Evolutionary conservation across 768 basidiomycete genomes (phyloP), one percentile per base, ranked within the genome.

Genomic region (Mycena haematopus): DNA sequence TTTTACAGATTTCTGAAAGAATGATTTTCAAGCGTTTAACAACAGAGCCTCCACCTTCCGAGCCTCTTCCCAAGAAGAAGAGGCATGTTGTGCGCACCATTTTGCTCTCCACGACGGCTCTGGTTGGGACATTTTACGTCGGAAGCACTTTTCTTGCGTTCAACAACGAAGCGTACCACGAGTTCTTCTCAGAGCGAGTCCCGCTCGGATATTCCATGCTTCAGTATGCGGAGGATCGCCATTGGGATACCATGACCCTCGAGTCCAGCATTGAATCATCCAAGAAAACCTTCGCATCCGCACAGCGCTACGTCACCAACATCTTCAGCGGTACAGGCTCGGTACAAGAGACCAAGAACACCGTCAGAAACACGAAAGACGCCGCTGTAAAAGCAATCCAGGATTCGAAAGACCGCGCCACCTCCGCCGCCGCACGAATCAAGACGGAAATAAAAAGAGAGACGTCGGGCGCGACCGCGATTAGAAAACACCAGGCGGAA

Each of bases 141-240:
- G 86, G 89, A 53, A 93, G 93, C 75, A 85, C 89, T 10, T 90
- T 92, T 74, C 77, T 87, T 60, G 86, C 93, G 22, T 90, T 91
- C 78, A 84, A 90, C 69, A 88, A 85, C 74, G 89, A 88, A 67
- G 74, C 79, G 2, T 97, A 96, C 79, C 88, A 91, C 72, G 91
- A 96, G 67, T 82, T 96, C 73, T 97, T 97, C 80, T 82, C 87
- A 58, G 85, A 89, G 68, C 80, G 84, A 45, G 86, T 95, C 56
- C 96, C 96, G 2, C 81, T 92, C 40, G 95, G 88, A 29, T 84
- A 89, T 65, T 72, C 84, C 19, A 80, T 96, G 75, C 80, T 96
- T 42, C 90, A 95, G 61, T 94, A 87, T 70, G 91, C 90, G 11
- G 93, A 97, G 70, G 80, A 83, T 29, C 79, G 87, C 59, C 83